Conservation (phyloP, 192 early-diverging fungal species). For the Coemansia sp. region DNA sequence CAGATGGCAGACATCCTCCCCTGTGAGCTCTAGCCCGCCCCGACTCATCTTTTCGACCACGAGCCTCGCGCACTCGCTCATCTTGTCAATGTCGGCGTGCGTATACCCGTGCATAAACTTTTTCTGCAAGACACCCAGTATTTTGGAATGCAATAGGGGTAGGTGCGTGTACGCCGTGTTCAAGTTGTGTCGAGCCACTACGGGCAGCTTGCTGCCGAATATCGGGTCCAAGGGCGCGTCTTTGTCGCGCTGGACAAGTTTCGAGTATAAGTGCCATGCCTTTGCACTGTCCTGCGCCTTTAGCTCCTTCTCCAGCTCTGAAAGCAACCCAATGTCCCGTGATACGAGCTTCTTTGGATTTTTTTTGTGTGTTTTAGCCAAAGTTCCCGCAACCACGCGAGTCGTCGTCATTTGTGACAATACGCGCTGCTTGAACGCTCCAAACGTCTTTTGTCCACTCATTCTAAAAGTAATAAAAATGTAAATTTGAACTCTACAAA, state of each 20-base stretch:
- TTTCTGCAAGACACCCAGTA: not conserved
- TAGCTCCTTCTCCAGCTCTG: not conserved
- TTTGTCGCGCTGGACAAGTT: not conserved
- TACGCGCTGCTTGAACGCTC: slow-evolving; percentile 5
- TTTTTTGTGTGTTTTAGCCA: not conserved
- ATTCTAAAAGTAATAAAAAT: not conserved
- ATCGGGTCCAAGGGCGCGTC: not conserved
- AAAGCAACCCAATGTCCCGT: not conserved
- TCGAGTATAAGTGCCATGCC: not conserved
- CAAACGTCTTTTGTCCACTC: not conserved
- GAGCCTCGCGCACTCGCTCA: not conserved
- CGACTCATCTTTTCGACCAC: not conserved
- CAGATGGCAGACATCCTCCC: slow-evolving; percentile 8
- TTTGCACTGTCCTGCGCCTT: not conserved
- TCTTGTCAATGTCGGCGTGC: not conserved
- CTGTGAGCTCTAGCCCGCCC: not conserved
- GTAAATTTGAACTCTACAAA: not conserved
- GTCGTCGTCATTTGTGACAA: not conserved
- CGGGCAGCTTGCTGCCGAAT: not conserved
- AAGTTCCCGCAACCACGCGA: not conserved
- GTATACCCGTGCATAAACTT: slow-evolving; percentile 1
- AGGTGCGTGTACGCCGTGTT: not conserved
- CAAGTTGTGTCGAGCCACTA: not conserved
- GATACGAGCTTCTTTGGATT: not conserved
- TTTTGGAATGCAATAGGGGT: not conserved